Conservation (phyloP, 306 rosid species). For the Ziziphus jujuba region DNA sequence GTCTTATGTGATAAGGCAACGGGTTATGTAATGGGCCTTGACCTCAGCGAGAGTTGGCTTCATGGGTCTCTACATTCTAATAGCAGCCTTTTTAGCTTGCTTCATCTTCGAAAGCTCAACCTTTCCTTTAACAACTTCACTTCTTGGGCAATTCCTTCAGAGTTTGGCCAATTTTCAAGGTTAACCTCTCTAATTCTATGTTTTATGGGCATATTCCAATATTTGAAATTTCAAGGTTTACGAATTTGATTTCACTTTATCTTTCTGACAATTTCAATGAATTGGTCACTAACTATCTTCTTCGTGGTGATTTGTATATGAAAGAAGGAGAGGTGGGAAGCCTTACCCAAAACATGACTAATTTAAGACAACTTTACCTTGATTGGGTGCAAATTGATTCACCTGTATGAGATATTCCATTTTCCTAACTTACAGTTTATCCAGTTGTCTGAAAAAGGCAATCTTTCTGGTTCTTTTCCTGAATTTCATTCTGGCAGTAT, state of each 20-base stretch:
- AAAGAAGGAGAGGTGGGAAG: background rate
- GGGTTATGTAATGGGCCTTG: too few relatives aligned
- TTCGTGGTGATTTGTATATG: background rate
- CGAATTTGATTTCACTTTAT: slow-evolving; percentile 2
- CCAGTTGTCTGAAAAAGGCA: too few relatives aligned
- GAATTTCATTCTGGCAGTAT: background rate
- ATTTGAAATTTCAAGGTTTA: background rate
- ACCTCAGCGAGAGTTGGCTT: too few relatives aligned
- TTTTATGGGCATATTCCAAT: background rate
- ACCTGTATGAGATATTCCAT: background rate
- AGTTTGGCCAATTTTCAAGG: slow-evolving; percentile 2
- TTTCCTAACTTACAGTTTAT: background rate
- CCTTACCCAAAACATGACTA: background rate
- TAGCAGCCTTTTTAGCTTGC: too few relatives aligned
- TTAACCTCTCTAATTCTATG: background rate
- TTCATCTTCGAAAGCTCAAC: background rate
- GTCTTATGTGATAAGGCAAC: too few relatives aligned
- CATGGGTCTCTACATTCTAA: too few relatives aligned
- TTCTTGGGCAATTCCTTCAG: background rate
- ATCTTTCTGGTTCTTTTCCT: background rate
- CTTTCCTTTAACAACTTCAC: slow-evolving; percentile 7
- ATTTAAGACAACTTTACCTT: background rate
- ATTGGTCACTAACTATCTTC: too few relatives aligned
- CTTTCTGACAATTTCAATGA: background rate
- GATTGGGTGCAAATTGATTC: background rate